Conservation (phyloP, 352 stramenopile species). For the Thalassiosira livingstoniorum region DNA sequence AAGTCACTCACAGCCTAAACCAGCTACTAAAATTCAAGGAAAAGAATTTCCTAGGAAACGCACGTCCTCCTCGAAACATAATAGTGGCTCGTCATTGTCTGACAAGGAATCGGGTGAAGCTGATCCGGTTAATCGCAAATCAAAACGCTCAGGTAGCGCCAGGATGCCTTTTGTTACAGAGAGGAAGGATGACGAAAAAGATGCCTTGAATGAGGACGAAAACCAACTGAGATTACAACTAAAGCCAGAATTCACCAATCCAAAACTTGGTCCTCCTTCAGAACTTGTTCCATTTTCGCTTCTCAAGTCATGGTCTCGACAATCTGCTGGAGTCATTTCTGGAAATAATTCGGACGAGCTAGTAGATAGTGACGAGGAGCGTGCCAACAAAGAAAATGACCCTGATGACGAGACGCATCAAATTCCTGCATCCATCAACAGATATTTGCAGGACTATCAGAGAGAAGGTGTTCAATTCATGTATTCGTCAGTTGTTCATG, state of each 20-base stretch:
- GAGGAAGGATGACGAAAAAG: slow-evolving; percentile 25
- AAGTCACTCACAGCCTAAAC: neutral
- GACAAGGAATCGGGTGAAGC: slow-evolving; percentile 5
- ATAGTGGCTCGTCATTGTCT: slow-evolving; percentile 5
- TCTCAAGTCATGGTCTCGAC: slow-evolving; percentile 33
- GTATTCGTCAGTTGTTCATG: slow-evolving; percentile 70
- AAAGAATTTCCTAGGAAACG: slow-evolving; percentile 8
- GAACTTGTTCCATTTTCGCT: slow-evolving; percentile 69
- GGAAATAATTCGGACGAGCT: slow-evolving; percentile 1
- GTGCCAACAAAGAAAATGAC: slow-evolving; percentile 21
- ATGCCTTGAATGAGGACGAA: slow-evolving; percentile 43
- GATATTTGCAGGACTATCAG: slow-evolving; percentile 85
- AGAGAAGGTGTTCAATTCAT: slow-evolving; percentile 83
- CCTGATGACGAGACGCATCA: slow-evolving; percentile 35
- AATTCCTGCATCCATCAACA: slow-evolving; percentile 83
- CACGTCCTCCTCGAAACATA: neutral
- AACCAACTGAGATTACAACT: slow-evolving; percentile 39
- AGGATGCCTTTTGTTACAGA: neutral
- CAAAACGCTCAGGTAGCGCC: neutral
- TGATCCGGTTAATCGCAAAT: neutral
- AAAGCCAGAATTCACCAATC: slow-evolving; percentile 73
- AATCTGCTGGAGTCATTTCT: slow-evolving; percentile 13
- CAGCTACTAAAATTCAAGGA: neutral
- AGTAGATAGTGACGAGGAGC: slow-evolving; percentile 10
- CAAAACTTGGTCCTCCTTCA: slow-evolving; percentile 72